Percentiles rank a stretch among this genome's conserved stretches.
Conservation (phyloP, 306 rosid species). For the Carpinus fangiana region DNA sequence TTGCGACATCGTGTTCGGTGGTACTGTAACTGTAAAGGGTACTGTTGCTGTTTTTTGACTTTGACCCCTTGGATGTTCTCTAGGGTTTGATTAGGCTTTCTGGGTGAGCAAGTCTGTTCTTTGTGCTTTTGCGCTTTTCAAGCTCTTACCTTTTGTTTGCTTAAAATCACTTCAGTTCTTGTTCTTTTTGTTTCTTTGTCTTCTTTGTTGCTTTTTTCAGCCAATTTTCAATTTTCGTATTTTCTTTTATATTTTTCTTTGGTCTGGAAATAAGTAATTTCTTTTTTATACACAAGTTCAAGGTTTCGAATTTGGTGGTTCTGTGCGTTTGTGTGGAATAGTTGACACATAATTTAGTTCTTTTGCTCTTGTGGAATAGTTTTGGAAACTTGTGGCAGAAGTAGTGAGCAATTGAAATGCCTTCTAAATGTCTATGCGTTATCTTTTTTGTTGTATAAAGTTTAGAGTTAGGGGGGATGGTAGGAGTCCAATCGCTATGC, state of each 20-base stretch:
- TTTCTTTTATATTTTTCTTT: background rate
- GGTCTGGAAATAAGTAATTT: background rate
- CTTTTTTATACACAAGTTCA: background rate
- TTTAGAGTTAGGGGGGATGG: background rate
- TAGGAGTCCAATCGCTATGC: background rate
- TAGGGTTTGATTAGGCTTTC: slow-evolving; percentile 39
- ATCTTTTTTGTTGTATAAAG: background rate
- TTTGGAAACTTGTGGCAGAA: slow-evolving; percentile 5
- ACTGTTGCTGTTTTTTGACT: slow-evolving; percentile 6
- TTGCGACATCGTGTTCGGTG: background rate
- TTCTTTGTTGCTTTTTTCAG: background rate
- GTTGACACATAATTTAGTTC: too few species aligned
- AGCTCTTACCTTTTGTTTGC: slow-evolving; percentile 12
- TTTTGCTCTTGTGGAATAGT: background rate
- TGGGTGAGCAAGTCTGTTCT: slow-evolving; percentile 26
- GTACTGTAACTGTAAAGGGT: background rate
- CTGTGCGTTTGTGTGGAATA: background rate
- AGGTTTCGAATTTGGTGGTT: background rate
- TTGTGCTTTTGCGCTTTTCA: slow-evolving; percentile 17
- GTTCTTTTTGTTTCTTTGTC: slow-evolving; percentile 24
- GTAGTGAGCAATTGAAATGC: background rate
- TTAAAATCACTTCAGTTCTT: slow-evolving; percentile 32
- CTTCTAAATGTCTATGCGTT: background rate
- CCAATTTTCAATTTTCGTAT: background rate
- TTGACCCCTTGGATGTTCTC: slow-evolving; percentile 16